Evolutionary conservation across 2,329 filamentous ascomycete species (phyloP).

Genomic region (Aspergillus caelatus): DNA sequence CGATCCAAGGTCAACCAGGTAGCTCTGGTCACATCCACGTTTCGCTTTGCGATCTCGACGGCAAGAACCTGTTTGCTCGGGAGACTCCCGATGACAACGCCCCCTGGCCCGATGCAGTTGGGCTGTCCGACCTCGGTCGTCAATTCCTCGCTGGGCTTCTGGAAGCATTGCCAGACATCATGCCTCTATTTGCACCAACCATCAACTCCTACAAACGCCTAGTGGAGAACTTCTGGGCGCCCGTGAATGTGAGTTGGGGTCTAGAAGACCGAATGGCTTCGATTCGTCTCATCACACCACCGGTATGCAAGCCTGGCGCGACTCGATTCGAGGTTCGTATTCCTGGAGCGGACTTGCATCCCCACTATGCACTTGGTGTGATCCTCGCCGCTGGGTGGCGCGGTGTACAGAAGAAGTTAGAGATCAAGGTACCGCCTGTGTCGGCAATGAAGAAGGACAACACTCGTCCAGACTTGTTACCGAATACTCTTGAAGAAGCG

Average conservation of each 20-base stretch:
- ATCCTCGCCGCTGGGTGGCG: constrained; percentile 91
- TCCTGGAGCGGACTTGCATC: constrained; percentile 79
- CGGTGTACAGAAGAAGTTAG: constrained; percentile 86
- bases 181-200: constrained; percentile 90
- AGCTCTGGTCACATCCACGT: constrained; percentile 95
- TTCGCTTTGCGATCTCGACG: constrained; percentile 74
- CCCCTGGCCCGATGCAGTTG: constrained; percentile 70
- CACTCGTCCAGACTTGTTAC: constrained; percentile 50
- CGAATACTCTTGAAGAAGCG: constrained; percentile 82
- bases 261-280: constrained; percentile 90
- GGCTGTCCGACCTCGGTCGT: constrained; percentile 84
- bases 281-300: constrained; percentile 83
- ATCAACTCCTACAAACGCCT: constrained; percentile 97
- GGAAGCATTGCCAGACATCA: constrained; percentile 84
- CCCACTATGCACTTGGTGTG: constrained; percentile 80
- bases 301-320: constrained; percentile 74
- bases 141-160: constrained; percentile 90
- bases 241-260: constrained; percentile 94
- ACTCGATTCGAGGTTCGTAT: constrained; percentile 29
- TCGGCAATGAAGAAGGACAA: constrained; percentile 71
- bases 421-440: constrained; percentile 78
- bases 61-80: constrained; percentile 80
- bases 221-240: constrained; percentile 98
- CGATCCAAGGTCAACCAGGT: constrained; percentile 81
- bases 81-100: constrained; percentile 70